Evolutionary conservation across 1,139 yeast species (phyloP).

Genomic region (Candida frijolesensis): DNA sequence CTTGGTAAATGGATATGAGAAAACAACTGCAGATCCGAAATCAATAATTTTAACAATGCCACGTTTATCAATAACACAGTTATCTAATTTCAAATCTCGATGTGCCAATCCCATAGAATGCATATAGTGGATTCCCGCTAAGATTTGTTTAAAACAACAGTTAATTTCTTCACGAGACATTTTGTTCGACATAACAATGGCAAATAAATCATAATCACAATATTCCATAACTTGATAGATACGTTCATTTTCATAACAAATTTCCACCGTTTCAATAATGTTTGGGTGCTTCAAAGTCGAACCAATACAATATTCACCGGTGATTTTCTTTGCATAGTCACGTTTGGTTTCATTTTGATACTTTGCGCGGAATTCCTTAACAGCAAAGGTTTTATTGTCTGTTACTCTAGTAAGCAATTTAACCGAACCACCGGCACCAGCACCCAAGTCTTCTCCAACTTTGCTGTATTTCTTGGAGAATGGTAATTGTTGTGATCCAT

Average conservation of each 20-base stretch:
- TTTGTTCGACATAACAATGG: slow-evolving; percentile 92
- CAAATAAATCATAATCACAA: slow-evolving; percentile 90
- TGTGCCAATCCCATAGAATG: slow-evolving; percentile 91
- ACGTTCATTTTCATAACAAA: slow-evolving; percentile 84
- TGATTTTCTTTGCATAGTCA: slow-evolving; percentile 90
- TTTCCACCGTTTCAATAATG: slow-evolving; percentile 88
- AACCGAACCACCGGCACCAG: slow-evolving; percentile 96
- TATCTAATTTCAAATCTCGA: slow-evolving; percentile 89
- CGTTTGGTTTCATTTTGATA: slow-evolving; percentile 75
- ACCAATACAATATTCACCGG: slow-evolving; percentile 95
- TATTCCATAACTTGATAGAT: slow-evolving; percentile 94
- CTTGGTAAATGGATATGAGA: slow-evolving; percentile 85
- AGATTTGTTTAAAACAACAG: slow-evolving; percentile 87
- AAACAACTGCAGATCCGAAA: slow-evolving; percentile 93
- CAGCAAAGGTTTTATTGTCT: slow-evolving; percentile 82
- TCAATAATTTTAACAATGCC: slow-evolving; percentile 92
- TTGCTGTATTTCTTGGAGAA: slow-evolving; percentile 77
- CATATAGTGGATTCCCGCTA: slow-evolving; percentile 79
- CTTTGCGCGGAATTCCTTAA: slow-evolving; percentile 84
- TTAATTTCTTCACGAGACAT: slow-evolving; percentile 85
- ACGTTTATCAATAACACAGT: slow-evolving; percentile 82
- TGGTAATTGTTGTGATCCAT: slow-evolving; percentile 43
- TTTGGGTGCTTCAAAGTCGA: slow-evolving; percentile 88
- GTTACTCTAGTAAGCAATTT: slow-evolving; percentile 67
- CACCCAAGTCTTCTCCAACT: slow-evolving; percentile 85